Evolutionary conservation across 2,329 filamentous ascomycete species (phyloP), one percentile per base, ranked within the genome.

Genomic region (Thelonectria rubi): DNA sequence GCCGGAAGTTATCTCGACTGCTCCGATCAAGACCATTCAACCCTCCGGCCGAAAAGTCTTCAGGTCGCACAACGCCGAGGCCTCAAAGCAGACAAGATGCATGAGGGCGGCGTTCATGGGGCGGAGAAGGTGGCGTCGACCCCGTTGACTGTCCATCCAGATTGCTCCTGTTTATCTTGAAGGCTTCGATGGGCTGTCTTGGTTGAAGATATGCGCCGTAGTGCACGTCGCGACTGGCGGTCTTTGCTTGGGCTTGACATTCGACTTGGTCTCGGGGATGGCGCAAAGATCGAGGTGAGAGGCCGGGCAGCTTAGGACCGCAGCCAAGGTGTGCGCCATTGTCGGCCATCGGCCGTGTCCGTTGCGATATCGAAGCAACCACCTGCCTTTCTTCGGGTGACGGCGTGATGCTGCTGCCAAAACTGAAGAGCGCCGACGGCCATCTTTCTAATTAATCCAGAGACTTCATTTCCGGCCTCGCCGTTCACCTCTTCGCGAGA

Each of bases 341-440:
- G 32, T 60, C 68, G 68, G 68, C 46, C 55, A 57, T 66, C 68
- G 68, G 68, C 68, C 56, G 52, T 48, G 46, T 67, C 68, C 68
- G 67, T 20, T 17, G 45, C 45, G 45, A 60, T 52, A 60, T 48
- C 49, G 17, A 21, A 18, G 12, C 14, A 43, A 32, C 18, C 24
- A 21, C 15, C 26, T 34, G 12, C 14, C 9, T 48, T 32, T 56
- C 52, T 52, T 56, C 58, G 58, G 58, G 45, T 30, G 45, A 60
- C 58, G 58, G 58, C 58, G 58, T 60, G 58, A 60, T 60, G 52
- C 52, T 47, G 47, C 15, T 20, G 34, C 30, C 42, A 26, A 11
- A 37, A 17, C 40, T 40, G 39, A 50, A 43, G 58, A 15, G 47
- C 58, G 58, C 58, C 58, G 58, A 52, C 58, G 58, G 58, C 47